phyloP scores from a whole-genome alignment of 345 rosid genomes.

The Acer negundo region DNA sequence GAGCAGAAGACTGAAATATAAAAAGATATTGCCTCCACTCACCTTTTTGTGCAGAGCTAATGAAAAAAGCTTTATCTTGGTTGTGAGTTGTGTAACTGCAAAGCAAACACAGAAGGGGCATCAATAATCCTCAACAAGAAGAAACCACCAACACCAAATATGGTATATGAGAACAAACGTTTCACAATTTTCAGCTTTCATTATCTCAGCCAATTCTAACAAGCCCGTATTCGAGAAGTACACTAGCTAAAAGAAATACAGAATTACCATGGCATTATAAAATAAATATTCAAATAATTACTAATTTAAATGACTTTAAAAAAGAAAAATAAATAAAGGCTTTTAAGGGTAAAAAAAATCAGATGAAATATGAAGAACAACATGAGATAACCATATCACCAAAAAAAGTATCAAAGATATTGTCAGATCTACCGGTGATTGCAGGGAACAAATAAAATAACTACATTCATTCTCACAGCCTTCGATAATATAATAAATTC shows the following conservation, averaged over 20 bases:
- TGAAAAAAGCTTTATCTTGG: constrained; percentile 88
- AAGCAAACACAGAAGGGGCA: constrained; percentile 22
- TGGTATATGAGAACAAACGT: background rate
- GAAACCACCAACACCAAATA: background rate
- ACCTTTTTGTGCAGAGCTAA: constrained; percentile 85
- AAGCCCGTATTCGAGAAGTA: background rate
- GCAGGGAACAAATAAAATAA: too few relatives aligned
- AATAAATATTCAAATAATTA: too few relatives aligned
- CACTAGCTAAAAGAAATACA: background rate
- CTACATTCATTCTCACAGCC: too few relatives aligned
- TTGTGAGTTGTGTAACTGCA: constrained; percentile 93
- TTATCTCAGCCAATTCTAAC: too few relatives aligned
- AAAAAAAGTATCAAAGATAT: background rate
- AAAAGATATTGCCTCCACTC: background rate
- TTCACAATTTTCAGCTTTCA: background rate
- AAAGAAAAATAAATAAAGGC: background rate
- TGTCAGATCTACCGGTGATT: too few relatives aligned
- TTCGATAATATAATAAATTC: too few relatives aligned
- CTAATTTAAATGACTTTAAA: background rate
- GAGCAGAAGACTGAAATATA: background rate
- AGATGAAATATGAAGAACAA: background rate
- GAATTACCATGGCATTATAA: background rate
- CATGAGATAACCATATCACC: background rate
- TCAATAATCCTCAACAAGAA: constrained; percentile 10
- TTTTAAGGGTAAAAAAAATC: background rate